A percentile compares a stretch with the other conserved stretches of the same genome.
Evolutionary conservation across 257 asterid species (phyloP).

Genomic region (Echites panduratus): DNA sequence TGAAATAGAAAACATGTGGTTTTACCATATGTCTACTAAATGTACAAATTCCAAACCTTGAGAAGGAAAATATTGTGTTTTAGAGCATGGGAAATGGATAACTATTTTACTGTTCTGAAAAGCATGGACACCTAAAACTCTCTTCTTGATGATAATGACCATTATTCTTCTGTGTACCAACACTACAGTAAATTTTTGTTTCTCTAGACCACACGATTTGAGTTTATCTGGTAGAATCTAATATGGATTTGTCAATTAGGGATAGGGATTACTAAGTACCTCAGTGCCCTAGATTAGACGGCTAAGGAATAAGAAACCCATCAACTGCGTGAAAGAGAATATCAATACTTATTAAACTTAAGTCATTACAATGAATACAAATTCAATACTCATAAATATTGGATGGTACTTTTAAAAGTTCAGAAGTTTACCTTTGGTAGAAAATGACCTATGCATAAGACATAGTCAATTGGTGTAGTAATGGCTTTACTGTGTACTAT

Average conservation of each 20-base stretch:
- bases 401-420: neutral
- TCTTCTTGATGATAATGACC: neutral
- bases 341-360: neutral
- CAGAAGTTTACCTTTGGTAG: slow-evolving; percentile 58
- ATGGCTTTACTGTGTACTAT: slow-evolving; percentile 82
- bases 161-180: neutral
- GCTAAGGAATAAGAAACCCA: neutral
- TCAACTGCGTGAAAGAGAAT: neutral
- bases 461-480: slow-evolving; percentile 74
- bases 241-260: neutral
- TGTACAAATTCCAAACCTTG: neutral
- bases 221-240: neutral
- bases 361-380: neutral
- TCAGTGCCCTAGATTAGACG: neutral
- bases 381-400: neutral
- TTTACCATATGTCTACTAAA: neutral
- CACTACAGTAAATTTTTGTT: neutral
- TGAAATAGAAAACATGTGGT: neutral
- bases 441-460: slow-evolving; percentile 84
- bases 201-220: neutral
- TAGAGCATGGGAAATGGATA: neutral
- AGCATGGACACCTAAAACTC: neutral
- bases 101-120: neutral
- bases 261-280: neutral
- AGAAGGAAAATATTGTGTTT: neutral